phyloP scores from a whole-genome alignment of 495 filamentous ascomycete species.

The Penicillium waksmanii region DNA sequence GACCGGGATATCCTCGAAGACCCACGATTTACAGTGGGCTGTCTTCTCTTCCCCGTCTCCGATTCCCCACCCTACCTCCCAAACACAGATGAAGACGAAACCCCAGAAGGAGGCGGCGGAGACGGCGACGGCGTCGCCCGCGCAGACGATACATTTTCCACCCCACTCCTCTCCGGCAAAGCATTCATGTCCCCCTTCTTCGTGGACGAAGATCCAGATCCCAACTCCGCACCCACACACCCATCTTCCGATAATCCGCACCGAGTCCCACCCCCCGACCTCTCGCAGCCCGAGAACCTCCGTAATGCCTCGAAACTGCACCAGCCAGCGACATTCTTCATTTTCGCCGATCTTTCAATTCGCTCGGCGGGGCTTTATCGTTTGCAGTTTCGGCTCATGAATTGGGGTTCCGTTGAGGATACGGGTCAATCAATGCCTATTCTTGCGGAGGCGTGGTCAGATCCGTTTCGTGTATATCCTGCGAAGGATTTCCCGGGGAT shows the following conservation, averaged over 20 bases:
- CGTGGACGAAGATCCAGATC: slow-evolving; percentile 49
- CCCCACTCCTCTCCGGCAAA: slow-evolving; percentile 45
- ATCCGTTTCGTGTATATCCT: slow-evolving; percentile 84
- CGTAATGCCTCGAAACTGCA: slow-evolving; percentile 27
- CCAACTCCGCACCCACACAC: slow-evolving; percentile 61
- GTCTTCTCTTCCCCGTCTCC: slow-evolving; percentile 59
- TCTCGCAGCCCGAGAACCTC: slow-evolving; percentile 5
- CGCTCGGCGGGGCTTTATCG: slow-evolving; percentile 83
- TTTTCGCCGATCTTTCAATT: slow-evolving; percentile 92
- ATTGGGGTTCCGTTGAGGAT: slow-evolving; percentile 53
- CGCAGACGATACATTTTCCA: slow-evolving; percentile 32
- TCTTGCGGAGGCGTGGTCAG: slow-evolving; percentile 69
- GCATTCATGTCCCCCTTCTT: slow-evolving; percentile 48
- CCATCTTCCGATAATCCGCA: slow-evolving; percentile 54
- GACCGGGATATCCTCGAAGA: slow-evolving; percentile 67
- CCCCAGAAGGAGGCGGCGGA: slow-evolving; percentile 19
- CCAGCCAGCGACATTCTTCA: slow-evolving; percentile 70
- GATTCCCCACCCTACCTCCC: slow-evolving; percentile 18
- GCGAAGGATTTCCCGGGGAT: slow-evolving; percentile 98
- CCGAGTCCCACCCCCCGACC: neutral
- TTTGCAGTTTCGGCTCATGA: slow-evolving; percentile 85
- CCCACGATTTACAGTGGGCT: slow-evolving; percentile 83
- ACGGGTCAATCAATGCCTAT: slow-evolving; percentile 65
- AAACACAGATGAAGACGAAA: slow-evolving; percentile 42
- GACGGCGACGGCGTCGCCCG: slow-evolving; percentile 21